Base-by-base conservation (phyloP, 2,329 filamentous ascomycete genomes). In the Torrubiella hemipterigena region DNA sequence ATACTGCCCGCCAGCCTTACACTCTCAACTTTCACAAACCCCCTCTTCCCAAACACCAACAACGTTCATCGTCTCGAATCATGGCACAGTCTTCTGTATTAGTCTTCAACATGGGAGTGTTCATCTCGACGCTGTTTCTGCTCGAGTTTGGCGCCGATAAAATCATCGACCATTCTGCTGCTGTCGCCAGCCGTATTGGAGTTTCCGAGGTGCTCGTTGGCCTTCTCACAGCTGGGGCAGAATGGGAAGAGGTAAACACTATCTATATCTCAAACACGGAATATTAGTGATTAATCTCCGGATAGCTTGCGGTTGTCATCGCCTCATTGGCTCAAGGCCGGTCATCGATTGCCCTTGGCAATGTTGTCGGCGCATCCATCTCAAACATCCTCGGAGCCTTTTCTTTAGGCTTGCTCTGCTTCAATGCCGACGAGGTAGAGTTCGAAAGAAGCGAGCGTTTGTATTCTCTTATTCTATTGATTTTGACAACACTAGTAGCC, bases 301-400 rank as follows among this genome's bases (percentile, higher is more conserved):
- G 12, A 8, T 22, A 38, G 59, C 57, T 69, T 19, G 59, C 55
- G 2, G 64, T 72, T 1, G 59, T 71, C 3, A 39, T 67, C 9
- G 58, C 61, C 14, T 58, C 63, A 7, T 50, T 70, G 19, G 49
- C 56, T 3, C 63, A 61, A 31, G 47, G 55, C 17, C 63, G 58
- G 16, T 52, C 56, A 1, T 58, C 65, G 2, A 49, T 71, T 7
- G 67, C 67, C 8, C 42, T 70, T 1, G 67, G 66, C n/a, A 73
- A 71, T 37, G 54, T 71, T 29, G 44, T 70, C 37, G 67, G 67
- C n/a, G 66, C 64, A 13, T 52, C 57, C 21, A 65, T 72, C 27
- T 69, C 67, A 30, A 71, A 71, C 33, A 66, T 70, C 30, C 54
- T 70, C 3, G 67, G 67, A 12, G 67, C 67, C 10, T 72, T 72